phyloP scores from a whole-genome alignment of 2,329 filamentous ascomycete species.

The Pyricularia grisea region DNA sequence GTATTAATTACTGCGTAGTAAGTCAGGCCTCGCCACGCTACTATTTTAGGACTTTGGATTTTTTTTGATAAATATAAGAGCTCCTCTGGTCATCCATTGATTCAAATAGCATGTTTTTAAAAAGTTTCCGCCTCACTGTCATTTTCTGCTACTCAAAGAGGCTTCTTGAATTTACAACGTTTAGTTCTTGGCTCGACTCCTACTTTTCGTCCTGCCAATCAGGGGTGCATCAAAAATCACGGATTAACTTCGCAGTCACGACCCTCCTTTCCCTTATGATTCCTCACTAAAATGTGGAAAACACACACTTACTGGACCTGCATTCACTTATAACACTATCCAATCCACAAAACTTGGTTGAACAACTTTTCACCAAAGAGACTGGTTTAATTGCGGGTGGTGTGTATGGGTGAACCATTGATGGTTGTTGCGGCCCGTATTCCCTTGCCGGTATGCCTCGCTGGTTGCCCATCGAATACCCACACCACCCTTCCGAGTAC shows the following conservation, averaged over 20 bases:
- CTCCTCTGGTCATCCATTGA: neutral
- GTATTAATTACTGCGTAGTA: neutral
- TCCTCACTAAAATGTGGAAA: neutral
- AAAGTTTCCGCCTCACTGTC: neutral
- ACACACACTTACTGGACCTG: neutral
- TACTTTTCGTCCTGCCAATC: neutral
- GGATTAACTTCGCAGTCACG: neutral
- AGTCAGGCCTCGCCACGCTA: neutral
- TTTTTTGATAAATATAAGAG: neutral
- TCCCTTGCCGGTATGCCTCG: neutral
- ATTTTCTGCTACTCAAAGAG: neutral
- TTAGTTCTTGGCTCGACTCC: neutral
- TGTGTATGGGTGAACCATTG: neutral
- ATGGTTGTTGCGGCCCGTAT: neutral
- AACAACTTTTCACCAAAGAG: neutral
- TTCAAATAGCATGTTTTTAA: neutral
- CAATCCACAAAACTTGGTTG: neutral
- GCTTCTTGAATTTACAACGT: neutral
- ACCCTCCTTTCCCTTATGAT: neutral
- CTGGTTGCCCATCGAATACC: neutral
- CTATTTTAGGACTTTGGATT: neutral
- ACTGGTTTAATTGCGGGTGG: neutral
- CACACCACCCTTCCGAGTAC: neutral
- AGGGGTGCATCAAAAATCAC: neutral
- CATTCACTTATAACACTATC: neutral